Evolutionary conservation across 805 yeast genomes (phyloP), one percentile per base, ranked within the genome.

Genomic region (Saccharomyces eubayanus): DNA sequence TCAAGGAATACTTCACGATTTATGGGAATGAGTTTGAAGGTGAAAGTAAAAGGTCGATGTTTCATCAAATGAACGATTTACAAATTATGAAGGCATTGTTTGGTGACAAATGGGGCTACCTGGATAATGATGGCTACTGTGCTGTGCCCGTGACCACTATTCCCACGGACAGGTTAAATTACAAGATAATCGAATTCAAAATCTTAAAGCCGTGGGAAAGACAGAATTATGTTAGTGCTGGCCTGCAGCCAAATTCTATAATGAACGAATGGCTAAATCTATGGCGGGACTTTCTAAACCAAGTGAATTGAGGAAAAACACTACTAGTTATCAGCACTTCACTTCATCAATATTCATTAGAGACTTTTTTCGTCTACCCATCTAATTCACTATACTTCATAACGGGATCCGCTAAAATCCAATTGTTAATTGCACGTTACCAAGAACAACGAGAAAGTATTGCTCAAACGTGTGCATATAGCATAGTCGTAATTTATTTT

Each of bases 51-150:
- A 53, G 59, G 4, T 50, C 54, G 14, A 59, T 55, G 51, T 43
- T 59, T 6, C 47, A 51, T 10, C 53, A 51, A 28, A 53, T 58
- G 57, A 55, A 47, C 29, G 68, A 64, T 55, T 55, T 51, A 24
- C 64, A 62, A 36, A 62, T 66, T 0, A 52, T 69, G 46, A 60
- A 52, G 27, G 65, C 62, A 28, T 51, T 69, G 20, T 68, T 69
- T 53, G 60, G 61, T 16, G 70, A 67, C 3, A 61, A 67, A 10
- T 67, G 72, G 71, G 62, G 68, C n/a, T 56, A 57, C n/a, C 46
- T 66, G 28, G 55, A 62, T 2, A 56, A 64, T 5, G 62, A 60
- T 9, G 66, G 58, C 2, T 65, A 61, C 51, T 55, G 57, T 29
- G 47, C 40, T 11, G 49, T 36, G 9, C 43, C 43, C 10, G 16